Conservation (phyloP, 176 grass and related monocot genomes). For the Thinopyrum elongatum region DNA sequence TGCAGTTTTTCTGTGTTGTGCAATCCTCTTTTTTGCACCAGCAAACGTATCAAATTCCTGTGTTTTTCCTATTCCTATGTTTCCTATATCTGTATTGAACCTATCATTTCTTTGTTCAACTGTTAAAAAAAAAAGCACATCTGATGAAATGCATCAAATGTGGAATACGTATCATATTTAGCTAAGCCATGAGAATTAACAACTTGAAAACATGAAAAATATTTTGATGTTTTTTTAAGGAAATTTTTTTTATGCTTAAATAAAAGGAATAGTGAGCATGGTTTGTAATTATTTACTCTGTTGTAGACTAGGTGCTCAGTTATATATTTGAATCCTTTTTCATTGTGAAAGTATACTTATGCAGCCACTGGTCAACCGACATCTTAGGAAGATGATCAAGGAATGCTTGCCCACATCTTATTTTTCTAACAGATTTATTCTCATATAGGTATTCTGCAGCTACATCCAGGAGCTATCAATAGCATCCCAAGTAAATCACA, state of each 20-base stretch:
- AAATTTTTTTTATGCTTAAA: background rate
- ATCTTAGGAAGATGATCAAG: background rate
- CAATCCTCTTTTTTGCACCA: too few relatives aligned
- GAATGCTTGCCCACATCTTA: background rate
- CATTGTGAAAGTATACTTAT: background rate
- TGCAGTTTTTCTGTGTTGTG: too few relatives aligned
- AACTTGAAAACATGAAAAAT: background rate
- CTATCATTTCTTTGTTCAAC: too few relatives aligned
- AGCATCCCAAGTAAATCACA: constrained; percentile 99
- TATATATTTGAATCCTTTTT: background rate
- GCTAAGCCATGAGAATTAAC: background rate
- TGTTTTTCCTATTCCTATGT: too few relatives aligned
- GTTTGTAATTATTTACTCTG: background rate
- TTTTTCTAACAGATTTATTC: constrained; percentile 25
- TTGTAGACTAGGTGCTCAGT: background rate
- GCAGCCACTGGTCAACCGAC: background rate
- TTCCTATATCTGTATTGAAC: too few relatives aligned
- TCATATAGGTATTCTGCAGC: constrained; percentile 78
- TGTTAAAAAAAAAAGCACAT: too few relatives aligned
- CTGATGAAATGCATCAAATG: too few relatives aligned
- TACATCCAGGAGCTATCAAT: constrained; percentile 97
- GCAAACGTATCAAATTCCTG: too few relatives aligned
- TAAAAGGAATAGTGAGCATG: background rate
- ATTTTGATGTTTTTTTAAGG: background rate
- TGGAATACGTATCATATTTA: background rate